phyloP scores from a whole-genome alignment of 2,329 filamentous ascomycete species.

The Neurospora crassa region DNA sequence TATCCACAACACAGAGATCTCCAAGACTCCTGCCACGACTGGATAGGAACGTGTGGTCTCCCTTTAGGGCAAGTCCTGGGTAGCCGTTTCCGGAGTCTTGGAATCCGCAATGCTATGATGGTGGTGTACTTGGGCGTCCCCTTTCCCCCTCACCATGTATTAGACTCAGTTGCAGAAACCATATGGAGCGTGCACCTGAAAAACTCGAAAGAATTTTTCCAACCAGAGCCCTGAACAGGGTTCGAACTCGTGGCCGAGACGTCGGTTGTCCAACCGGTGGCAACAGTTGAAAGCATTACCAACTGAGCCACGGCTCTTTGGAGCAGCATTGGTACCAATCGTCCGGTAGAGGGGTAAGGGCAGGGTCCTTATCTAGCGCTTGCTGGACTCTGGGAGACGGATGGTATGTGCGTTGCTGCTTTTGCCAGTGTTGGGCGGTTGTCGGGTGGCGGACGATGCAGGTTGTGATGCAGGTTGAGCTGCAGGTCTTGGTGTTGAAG shows the following conservation, averaged over 20 bases:
- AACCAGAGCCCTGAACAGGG: background rate
- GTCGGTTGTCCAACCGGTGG: background rate
- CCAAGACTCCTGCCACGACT: background rate
- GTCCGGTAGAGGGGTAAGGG: background rate
- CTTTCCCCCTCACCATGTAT: background rate
- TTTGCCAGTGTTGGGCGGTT: background rate
- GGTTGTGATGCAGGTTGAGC: background rate
- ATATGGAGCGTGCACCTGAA: background rate
- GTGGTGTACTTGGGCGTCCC: background rate
- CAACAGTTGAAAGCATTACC: background rate
- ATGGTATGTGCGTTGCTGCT: background rate
- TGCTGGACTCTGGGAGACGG: background rate
- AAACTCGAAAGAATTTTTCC: background rate
- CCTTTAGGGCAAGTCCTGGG: background rate
- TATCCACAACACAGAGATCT: background rate
- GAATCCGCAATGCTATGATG: background rate
- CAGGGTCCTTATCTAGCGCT: background rate
- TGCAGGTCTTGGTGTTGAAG: background rate
- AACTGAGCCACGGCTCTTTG: background rate
- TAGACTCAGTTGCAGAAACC: background rate
- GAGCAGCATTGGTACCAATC: background rate
- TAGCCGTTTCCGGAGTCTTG: background rate
- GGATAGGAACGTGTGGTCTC: background rate
- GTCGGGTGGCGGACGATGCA: background rate
- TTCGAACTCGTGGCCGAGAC: background rate